Evolutionary conservation across 495 filamentous ascomycete species (phyloP), one percentile per base, ranked within the genome.

Genomic region (Clohesyomyces aquaticus): DNA sequence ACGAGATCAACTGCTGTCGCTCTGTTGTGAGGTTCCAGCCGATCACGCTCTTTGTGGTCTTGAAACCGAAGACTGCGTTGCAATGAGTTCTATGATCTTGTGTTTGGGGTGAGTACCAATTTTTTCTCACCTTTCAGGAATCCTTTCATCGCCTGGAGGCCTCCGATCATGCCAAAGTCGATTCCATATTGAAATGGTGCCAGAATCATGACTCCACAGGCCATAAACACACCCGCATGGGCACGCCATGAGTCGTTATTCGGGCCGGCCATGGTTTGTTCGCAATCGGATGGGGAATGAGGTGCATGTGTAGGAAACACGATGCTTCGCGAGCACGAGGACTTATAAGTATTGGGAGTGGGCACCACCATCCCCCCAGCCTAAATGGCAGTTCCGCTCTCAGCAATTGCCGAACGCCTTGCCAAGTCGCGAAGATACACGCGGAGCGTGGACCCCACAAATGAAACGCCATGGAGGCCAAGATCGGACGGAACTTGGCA

Each of bases 181-280:
- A 86, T 70, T 4, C 84, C 83, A 78, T 87, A 87, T 67, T 87
- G 84, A 64, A 87, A 87, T 0, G 83, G 81, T 48, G 71, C 79
- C 51, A 81, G 78, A 48, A 77, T 79, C 68, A 79, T 79, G 27
- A 79, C 75, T 52, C 72, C 76, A 68, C 77, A 79, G 50, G 77
- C 78, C 26, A 65, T 9, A 28, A 77, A 63, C 29, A 74, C 71
- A 41, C 72, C 72, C 71, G 59, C 70, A 58, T 79, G 71, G 42
- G 57, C 51, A 19, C 18, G 32, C 56, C 56, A 61, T 9, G 49
- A 46, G 21, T 48, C 52, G 8, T 48, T n/a, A 21, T 38, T 22
- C 21, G 26, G 21, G 0, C 46, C 51, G 4, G 57, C 56, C 63
- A 66, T 66, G 41, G 12, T 66, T 48, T 42, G 32, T 16, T 35